Base-by-base conservation (phyloP, 2,329 filamentous ascomycete species). In the Stromatinia cepivora region DNA sequence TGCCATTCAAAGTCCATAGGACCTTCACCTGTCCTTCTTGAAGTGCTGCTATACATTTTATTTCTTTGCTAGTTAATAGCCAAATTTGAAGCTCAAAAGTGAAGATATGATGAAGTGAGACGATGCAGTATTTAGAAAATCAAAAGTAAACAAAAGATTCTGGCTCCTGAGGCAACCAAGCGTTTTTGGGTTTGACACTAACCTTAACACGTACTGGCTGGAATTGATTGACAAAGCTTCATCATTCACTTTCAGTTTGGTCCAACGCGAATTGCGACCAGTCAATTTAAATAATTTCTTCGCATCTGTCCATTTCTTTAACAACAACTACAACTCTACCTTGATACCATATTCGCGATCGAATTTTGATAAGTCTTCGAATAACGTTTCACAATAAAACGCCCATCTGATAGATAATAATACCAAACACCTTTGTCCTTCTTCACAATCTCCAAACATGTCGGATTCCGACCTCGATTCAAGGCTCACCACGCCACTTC, bases 1-100 rank as follows among this genome's bases (percentile, higher is more conserved):
- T 89, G 84, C 77, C 87, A 90, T 77, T 90, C 86, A 85, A 86
- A 90, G 75, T 90, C 88, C 88, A 90, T 90, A 72, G 82, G 87
- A 71, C 85, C 82, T 79, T 89, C 87, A 72, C 82, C 84, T 2
- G 84, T 87, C 75, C 88, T 82, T 73, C 82, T 82, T 67, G 86
- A 82, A 83, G 86, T 66, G 67, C 88, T 73, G 25, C 69, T 73
- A 67, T 74, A 77, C 74, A 77, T 77, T 28, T 50, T 63, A 39
- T 28, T 54, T 42, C 2, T 68, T 52, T 63, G 36, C 48, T 53
- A 10, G 4, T 54, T 25, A 46, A 28, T n/a, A 45, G 31, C 45
- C 22, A 67, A 31, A n/a, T 42, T 22, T 52, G 22, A 34, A 67
- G 65, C 50, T 54, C 11, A n/a, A 64, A 63, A 8, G 9, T 68